Evolutionary conservation across 164 flowering plant genomes (phyloP).

Genomic region (Amborella trichopoda): DNA sequence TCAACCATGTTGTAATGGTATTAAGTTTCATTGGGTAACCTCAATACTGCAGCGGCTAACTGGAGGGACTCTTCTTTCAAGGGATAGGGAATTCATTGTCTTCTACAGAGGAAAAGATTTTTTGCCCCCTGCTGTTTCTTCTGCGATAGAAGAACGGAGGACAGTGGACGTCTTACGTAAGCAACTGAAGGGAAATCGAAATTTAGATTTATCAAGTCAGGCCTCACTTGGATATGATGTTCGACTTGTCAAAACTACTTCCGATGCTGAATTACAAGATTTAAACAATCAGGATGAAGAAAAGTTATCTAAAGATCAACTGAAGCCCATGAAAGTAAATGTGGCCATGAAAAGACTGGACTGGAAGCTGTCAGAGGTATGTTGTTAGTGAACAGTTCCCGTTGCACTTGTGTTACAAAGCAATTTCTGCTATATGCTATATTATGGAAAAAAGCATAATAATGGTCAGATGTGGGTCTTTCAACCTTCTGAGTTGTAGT

Average conservation of each 20-base stretch:
- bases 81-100: constrained; percentile 68
- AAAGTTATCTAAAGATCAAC: constrained; percentile 8
- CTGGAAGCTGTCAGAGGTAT: constrained; percentile 54
- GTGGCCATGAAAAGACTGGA: constrained; percentile 27
- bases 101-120: constrained; percentile 96
- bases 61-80: constrained; percentile 74
- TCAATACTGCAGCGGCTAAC: constrained; percentile 63
- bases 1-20: too few species aligned
- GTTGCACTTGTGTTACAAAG: too few species aligned
- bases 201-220: constrained; percentile 6
- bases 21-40: too few species aligned
- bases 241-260: constrained; percentile 8
- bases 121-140: constrained; percentile 77
- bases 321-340: constrained; percentile 18
- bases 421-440: too few species aligned
- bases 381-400: constrained; percentile 3
- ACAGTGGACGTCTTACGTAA: constrained; percentile 7
- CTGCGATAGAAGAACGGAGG: constrained; percentile 68
- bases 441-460: too few species aligned
- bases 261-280: constrained; percentile 10
- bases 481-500: too few species aligned
- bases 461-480: too few species aligned
- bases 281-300: constrained; percentile 10
- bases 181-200: constrained; percentile 1
- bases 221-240: constrained; percentile 7